A percentile compares a stretch with the other conserved stretches of the same genome.
Evolutionary conservation across 2,329 filamentous ascomycete genomes (phyloP).

Genomic region (Neonectria magnoliae): DNA sequence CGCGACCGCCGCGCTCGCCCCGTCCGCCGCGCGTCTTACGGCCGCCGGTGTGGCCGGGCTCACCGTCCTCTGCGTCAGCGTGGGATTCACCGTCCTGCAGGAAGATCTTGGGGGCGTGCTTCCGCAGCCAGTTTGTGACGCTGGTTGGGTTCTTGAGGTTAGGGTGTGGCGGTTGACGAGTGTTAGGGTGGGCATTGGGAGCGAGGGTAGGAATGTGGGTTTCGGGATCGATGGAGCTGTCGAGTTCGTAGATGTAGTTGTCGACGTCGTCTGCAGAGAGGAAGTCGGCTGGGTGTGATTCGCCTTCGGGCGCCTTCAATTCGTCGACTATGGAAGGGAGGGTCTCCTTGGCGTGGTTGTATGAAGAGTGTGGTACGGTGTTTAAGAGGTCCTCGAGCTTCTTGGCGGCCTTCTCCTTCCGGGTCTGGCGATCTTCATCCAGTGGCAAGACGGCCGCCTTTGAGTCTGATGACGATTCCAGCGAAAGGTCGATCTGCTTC

Average conservation of each 20-base stretch:
- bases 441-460: conserved; percentile 46
- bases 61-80: conserved; percentile 52
- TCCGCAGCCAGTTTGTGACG: conserved; percentile 94
- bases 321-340: conserved; percentile 67
- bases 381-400: conserved; percentile 61
- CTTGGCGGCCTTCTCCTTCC: conserved; percentile 57
- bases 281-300: conserved; percentile 70
- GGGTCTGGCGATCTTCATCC: conserved; percentile 49
- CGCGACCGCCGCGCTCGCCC: conserved; percentile 51
- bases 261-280: conserved; percentile 77
- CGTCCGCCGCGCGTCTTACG: conserved; percentile 50
- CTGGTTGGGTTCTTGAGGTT: conserved; percentile 79
- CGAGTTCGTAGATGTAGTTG: conserved; percentile 75
- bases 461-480: conserved; percentile 56
- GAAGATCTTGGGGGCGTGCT: conserved; percentile 85
- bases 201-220: conserved; percentile 61
- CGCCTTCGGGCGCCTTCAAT: conserved; percentile 60
- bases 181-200: conserved; percentile 55
- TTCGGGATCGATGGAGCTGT: conserved; percentile 59
- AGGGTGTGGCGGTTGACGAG: conserved; percentile 51
- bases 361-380: conserved; percentile 63
- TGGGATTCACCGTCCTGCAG: conserved; percentile 72
- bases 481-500: conserved; percentile 77
- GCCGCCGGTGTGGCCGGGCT: conserved; percentile 42
- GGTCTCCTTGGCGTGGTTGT: conserved; percentile 67